Conservation (phyloP, 2,329 filamentous ascomycete species). For the Lecanoromycetidae sp. region DNA sequence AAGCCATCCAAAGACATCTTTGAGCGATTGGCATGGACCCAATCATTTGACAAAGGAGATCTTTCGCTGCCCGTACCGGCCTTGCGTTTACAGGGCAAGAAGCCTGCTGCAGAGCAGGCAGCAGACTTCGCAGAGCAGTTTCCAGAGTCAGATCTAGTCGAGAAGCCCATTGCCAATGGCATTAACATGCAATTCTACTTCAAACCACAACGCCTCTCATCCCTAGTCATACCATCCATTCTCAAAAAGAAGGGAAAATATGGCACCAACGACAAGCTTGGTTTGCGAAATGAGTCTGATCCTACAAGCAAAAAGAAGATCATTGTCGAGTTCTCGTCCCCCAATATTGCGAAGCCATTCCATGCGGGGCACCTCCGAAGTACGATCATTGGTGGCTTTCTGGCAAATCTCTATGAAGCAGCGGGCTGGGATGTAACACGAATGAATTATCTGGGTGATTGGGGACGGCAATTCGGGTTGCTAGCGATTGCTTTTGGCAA, state of each 20-base stretch:
- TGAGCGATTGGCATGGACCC: constrained; percentile 65
- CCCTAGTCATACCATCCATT: constrained; percentile 58
- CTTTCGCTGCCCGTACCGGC: constrained; percentile 66
- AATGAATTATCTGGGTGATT: constrained; percentile 69
- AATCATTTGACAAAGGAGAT: constrained; percentile 70
- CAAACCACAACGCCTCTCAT: constrained; percentile 53
- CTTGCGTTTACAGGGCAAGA: constrained; percentile 58
- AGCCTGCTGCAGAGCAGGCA: constrained; percentile 50
- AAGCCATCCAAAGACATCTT: constrained; percentile 62
- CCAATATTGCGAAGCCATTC: constrained; percentile 78
- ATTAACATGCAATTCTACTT: constrained; percentile 72
- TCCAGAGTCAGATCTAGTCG: constrained; percentile 60
- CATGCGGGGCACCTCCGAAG: constrained; percentile 63
- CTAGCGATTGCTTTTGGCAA: constrained; percentile 62
- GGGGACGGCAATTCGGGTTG: constrained; percentile 49
- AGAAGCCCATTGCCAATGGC: constrained; percentile 54
- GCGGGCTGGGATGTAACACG: constrained; percentile 59
- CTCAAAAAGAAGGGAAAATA: constrained; percentile 49
- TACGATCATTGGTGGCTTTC: constrained; percentile 64
- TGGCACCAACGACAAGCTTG: constrained; percentile 51
- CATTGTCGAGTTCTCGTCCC: constrained; percentile 72
- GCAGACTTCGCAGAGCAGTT: constrained; percentile 55
- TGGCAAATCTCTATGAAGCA: constrained; percentile 55
- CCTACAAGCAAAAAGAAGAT: constrained; percentile 52
- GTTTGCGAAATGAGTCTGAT: constrained; percentile 50